Conservation (phyloP, 2,329 filamentous ascomycete species). For the Aspergillus sp. region DNA sequence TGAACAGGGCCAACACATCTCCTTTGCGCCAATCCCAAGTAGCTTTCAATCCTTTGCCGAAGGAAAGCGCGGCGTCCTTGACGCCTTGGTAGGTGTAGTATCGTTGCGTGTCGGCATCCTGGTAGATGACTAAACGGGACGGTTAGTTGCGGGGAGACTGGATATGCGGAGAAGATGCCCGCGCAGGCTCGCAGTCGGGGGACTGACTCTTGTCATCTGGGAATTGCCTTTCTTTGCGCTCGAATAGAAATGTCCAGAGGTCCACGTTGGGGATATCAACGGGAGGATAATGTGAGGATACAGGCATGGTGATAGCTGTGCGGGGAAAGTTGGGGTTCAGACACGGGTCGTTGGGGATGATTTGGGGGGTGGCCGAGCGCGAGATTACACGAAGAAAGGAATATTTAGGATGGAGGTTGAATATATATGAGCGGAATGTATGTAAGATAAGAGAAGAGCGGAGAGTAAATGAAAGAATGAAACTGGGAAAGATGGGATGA, state of each 20-base stretch:
- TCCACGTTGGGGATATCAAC: constrained; percentile 73
- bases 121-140: constrained; percentile 65
- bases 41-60: constrained; percentile 75
- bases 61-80: constrained; percentile 65
- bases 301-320: constrained; percentile 60
- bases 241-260: constrained; percentile 76
- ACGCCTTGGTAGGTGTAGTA: constrained; percentile 71
- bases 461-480: neutral
- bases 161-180: neutral
- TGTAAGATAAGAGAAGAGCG: neutral
- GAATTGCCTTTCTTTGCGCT: constrained; percentile 63
- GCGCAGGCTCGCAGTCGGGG: neutral
- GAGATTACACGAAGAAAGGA: neutral
- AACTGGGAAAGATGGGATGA: no score
- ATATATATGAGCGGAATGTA: neutral
- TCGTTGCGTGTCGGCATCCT: constrained; percentile 68
- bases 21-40: constrained; percentile 77
- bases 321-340: constrained; percentile 14
- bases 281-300: constrained; percentile 63
- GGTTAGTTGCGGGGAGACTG: constrained; percentile 10
- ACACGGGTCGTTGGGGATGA: neutral
- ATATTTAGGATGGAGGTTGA: neutral
- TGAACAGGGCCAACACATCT: constrained; percentile 79
- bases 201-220: constrained; percentile 69
- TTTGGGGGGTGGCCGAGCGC: neutral